Evolutionary conservation across 768 basidiomycete genomes (phyloP).

Genomic region (Rhodotorula taiwanensis): DNA sequence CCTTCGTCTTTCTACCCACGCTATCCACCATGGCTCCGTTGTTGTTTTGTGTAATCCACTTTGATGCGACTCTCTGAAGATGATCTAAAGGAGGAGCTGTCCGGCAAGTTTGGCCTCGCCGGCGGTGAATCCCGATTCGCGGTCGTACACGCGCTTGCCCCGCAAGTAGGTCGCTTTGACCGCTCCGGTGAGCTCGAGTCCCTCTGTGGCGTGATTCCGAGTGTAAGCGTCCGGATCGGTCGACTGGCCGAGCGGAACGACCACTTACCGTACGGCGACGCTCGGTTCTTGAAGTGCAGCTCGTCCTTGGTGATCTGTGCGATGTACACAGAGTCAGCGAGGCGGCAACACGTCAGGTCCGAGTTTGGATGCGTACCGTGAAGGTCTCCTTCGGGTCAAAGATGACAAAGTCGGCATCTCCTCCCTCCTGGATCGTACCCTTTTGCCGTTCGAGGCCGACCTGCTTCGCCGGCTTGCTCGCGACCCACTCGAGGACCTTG

Average conservation of each 20-base stretch:
- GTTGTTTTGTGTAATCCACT: not conserved
- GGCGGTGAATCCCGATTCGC: conserved; percentile 11
- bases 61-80: too few relatives aligned
- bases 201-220: conserved; percentile 56
- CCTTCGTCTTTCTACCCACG: conserved; percentile 5
- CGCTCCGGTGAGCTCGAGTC: conserved; percentile 60
- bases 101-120: conserved; percentile 14
- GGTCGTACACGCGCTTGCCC: conserved; percentile 59
- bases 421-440: conserved; percentile 64
- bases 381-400: conserved; percentile 59
- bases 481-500: conserved; percentile 68
- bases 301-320: conserved; percentile 62
- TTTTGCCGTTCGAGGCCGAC: conserved; percentile 65
- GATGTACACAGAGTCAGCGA: conserved; percentile 10
- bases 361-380: conserved; percentile 37
- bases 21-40: too few relatives aligned
- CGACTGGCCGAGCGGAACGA: too few relatives aligned
- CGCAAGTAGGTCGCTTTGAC: conserved; percentile 75
- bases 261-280: conserved; percentile 63
- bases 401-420: conserved; percentile 77
- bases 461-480: conserved; percentile 66
- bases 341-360: not conserved
- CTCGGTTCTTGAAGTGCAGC: conserved; percentile 85
- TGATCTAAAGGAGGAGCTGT: conserved; percentile 24
- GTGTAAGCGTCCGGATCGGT: not conserved